Conservation (phyloP, 805 yeast genomes). For the Metschnikowia drakensbergensis region DNA sequence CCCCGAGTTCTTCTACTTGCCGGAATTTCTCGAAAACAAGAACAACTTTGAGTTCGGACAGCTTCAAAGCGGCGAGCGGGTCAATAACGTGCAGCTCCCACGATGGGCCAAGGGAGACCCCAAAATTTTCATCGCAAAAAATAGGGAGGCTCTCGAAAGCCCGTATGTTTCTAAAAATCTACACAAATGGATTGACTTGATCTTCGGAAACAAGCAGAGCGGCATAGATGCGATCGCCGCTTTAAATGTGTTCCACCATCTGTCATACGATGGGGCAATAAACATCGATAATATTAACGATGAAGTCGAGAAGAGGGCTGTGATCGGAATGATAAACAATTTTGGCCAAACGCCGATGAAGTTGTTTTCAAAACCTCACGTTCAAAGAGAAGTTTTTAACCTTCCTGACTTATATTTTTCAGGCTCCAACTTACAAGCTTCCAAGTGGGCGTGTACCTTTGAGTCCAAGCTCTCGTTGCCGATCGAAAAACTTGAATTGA, state of each 20-base stretch:
- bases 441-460: constrained; percentile 26
- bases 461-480: constrained; percentile 42
- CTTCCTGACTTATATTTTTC: constrained; percentile 36
- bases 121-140: constrained; percentile 63
- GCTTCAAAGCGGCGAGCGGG: constrained; percentile 57
- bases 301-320: constrained; percentile 68
- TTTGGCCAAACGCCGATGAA: constrained; percentile 89
- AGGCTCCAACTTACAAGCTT: constrained; percentile 5
- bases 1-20: constrained; percentile 81
- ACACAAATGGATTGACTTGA: constrained; percentile 80
- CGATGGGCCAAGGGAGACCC: constrained; percentile 85
- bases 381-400: constrained; percentile 40
- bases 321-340: constrained; percentile 82
- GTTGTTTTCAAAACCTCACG: constrained; percentile 67
- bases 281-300: constrained; percentile 71
- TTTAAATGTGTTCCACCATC: constrained; percentile 75
- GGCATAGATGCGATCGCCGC: constrained; percentile 66
- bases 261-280: constrained; percentile 81
- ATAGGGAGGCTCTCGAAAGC: constrained; percentile 81
- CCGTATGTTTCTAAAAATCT: constrained; percentile 72
- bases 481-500: constrained; percentile 44
- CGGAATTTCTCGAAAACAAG: constrained; percentile 68
- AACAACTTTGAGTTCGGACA: constrained; percentile 69
- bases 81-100: constrained; percentile 67
- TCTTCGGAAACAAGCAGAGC: constrained; percentile 77